Conservation (phyloP, 768 basidiomycete species). For the Tricholoma bakamatsutake region DNA sequence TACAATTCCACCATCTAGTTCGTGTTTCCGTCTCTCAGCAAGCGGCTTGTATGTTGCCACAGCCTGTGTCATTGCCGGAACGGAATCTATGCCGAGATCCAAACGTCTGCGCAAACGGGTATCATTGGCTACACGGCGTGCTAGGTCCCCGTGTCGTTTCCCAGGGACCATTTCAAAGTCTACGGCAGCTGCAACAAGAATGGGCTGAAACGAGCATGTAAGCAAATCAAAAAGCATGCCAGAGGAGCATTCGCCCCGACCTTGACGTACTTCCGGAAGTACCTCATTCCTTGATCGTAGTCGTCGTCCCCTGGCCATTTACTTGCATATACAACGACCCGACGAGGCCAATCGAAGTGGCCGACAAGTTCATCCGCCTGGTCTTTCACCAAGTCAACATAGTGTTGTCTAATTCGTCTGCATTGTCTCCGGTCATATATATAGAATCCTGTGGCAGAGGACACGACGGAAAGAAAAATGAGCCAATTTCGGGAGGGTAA, state of each 20-base stretch:
- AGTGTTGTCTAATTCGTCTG: slow-evolving; percentile 67
- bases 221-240: slow-evolving; percentile 7
- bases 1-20: slow-evolving; percentile 78
- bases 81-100: slow-evolving; percentile 56
- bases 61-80: slow-evolving; percentile 33
- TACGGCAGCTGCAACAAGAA: slow-evolving; percentile 88
- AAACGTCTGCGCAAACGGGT: slow-evolving; percentile 66
- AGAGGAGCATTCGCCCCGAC: slow-evolving; percentile 38
- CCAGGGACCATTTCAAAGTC: slow-evolving; percentile 85
- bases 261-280: slow-evolving; percentile 98
- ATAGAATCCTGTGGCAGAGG: slow-evolving; percentile 65
- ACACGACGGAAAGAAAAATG: slow-evolving; percentile 80
- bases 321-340: slow-evolving; percentile 79
- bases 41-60: slow-evolving; percentile 50
- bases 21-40: slow-evolving; percentile 46
- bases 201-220: slow-evolving; percentile 52
- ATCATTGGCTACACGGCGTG: slow-evolving; percentile 67
- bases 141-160: slow-evolving; percentile 81
- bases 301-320: slow-evolving; percentile 97
- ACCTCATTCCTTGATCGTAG: slow-evolving; percentile 72
- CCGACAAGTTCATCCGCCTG: slow-evolving; percentile 65
- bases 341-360: slow-evolving; percentile 63
- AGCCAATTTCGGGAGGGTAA: slow-evolving; percentile 93
- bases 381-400: slow-evolving; percentile 73
- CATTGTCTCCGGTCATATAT: slow-evolving; percentile 85